Conservation (phyloP, 1,139 yeast genomes). For the Pichia kudriavzevii region DNA sequence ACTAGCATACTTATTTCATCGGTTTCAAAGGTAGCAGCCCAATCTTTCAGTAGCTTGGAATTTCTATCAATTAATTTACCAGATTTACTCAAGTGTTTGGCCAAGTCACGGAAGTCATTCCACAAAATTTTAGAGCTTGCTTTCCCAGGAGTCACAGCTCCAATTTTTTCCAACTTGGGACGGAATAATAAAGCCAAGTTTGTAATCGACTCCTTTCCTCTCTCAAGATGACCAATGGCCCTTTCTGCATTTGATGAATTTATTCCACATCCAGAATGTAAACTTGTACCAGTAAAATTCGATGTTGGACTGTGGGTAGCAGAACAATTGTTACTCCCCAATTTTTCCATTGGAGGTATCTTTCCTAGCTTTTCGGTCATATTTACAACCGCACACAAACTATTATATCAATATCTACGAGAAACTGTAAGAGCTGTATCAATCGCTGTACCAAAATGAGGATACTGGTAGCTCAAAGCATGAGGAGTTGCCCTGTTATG, state of each 20-base stretch:
- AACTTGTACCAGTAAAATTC: too few species aligned
- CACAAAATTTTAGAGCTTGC: constrained; percentile 4
- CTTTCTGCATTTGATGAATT: constrained; percentile 1
- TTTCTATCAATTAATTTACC: constrained; percentile 2
- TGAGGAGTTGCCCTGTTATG: too few species aligned
- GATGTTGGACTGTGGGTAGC: too few species aligned
- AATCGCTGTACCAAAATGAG: too few species aligned
- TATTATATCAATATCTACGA: too few species aligned
- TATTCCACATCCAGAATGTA: too few species aligned
- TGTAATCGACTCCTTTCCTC: constrained; percentile 1
- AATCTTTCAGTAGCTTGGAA: constrained; percentile 2
- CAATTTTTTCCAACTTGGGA: constrained; percentile 14
- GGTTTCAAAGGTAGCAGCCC: constrained; percentile 10
- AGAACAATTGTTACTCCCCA: too few species aligned
- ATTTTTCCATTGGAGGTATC: too few species aligned
- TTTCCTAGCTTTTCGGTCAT: too few species aligned
- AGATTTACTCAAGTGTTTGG: constrained; percentile 1
- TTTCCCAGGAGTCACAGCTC: constrained; percentile 10
- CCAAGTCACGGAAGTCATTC: constrained; percentile 3
- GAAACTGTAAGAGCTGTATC: too few species aligned
- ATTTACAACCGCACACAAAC: too few species aligned
- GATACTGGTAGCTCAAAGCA: too few species aligned
- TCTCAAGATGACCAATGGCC: constrained; percentile 7
- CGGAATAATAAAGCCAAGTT: constrained; percentile 2
- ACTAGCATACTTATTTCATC: constrained; percentile 7